phyloP scores from a whole-genome alignment of 2,329 filamentous ascomycete genomes.

The Pseudogymnoascus sp. region DNA sequence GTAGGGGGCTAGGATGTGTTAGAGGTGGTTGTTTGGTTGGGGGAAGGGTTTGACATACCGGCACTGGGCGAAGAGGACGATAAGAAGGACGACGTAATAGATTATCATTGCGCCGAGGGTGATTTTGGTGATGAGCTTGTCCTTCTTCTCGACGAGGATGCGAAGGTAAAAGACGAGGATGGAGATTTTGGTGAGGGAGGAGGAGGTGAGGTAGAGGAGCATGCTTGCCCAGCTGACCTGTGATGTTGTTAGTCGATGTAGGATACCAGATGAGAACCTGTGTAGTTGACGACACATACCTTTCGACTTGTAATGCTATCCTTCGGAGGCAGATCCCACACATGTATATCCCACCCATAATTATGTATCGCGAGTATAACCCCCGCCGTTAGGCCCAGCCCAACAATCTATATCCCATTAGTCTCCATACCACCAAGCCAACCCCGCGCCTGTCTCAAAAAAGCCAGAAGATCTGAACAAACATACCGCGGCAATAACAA shows the following conservation, averaged over 20 bases:
- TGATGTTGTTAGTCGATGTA: background rate
- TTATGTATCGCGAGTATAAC: conserved; percentile 31
- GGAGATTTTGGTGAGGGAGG: conserved; percentile 14
- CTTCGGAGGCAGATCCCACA: conserved; percentile 35
- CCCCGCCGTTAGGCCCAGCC: conserved; percentile 32
- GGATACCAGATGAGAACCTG: background rate
- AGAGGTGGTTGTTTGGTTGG: background rate
- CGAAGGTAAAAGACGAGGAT: conserved; percentile 16
- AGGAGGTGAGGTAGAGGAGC: conserved; percentile 12
- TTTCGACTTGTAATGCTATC: conserved; percentile 31
- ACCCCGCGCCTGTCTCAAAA: background rate
- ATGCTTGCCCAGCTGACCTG: conserved; percentile 12
- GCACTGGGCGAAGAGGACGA: conserved; percentile 11
- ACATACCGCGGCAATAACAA: conserved; percentile 36
- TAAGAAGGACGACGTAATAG: background rate
- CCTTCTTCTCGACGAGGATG: conserved; percentile 8
- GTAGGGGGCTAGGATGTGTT: background rate
- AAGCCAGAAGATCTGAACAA: background rate
- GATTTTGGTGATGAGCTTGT: conserved; percentile 5
- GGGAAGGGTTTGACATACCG: background rate
- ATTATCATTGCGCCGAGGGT: conserved; percentile 2
- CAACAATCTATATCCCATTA: conserved; percentile 27
- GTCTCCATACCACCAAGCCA: conserved; percentile 2
- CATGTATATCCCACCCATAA: conserved; percentile 35
- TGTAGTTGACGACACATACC: conserved; percentile 14